phyloP scores from a whole-genome alignment of 2,329 filamentous ascomycete species.

The Colletotrichum somersetense region DNA sequence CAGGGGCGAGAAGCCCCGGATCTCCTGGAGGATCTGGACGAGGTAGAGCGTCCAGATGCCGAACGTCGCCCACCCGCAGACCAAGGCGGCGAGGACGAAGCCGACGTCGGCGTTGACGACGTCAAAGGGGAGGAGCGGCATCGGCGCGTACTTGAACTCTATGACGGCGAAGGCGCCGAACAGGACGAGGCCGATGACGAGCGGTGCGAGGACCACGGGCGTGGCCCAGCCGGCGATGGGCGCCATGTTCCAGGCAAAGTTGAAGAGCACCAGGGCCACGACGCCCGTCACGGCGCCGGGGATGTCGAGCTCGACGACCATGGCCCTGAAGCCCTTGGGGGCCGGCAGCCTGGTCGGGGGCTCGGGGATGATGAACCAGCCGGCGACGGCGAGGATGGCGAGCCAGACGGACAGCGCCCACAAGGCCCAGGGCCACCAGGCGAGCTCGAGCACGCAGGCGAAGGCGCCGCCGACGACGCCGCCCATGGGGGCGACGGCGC shows the following conservation, averaged over 20 bases:
- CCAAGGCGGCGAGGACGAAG: slow-evolving; percentile 68
- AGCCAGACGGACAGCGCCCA: slow-evolving; percentile 57
- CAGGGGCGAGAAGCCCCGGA: slow-evolving; percentile 58
- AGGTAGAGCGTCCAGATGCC: slow-evolving; percentile 67
- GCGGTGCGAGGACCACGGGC: slow-evolving; percentile 66
- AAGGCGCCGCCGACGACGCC: slow-evolving; percentile 58
- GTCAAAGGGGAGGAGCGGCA: slow-evolving; percentile 70
- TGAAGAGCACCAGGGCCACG: slow-evolving; percentile 69
- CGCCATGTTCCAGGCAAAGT: slow-evolving; percentile 77
- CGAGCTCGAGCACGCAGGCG: slow-evolving; percentile 53
- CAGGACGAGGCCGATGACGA: slow-evolving; percentile 69
- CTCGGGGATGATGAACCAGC: slow-evolving; percentile 53
- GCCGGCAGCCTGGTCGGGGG: slow-evolving; percentile 41
- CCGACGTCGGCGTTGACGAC: slow-evolving; percentile 60
- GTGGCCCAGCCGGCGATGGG: slow-evolving; percentile 69
- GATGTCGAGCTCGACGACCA: slow-evolving; percentile 54
- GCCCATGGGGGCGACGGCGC: slow-evolving; percentile 60
- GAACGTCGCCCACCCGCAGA: slow-evolving; percentile 67
- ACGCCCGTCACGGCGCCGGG: slow-evolving; percentile 61
- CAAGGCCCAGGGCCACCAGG: slow-evolving; percentile 63
- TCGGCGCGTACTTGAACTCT: slow-evolving; percentile 60
- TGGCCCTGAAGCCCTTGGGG: slow-evolving; percentile 38
- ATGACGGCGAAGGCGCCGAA: slow-evolving; percentile 68
- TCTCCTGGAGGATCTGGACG: slow-evolving; percentile 62
- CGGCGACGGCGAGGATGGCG: slow-evolving; percentile 49